Evolutionary conservation across 2,329 filamentous ascomycete species (phyloP), one percentile per base, ranked within the genome.

Genomic region (Aureobasidium sp.): DNA sequence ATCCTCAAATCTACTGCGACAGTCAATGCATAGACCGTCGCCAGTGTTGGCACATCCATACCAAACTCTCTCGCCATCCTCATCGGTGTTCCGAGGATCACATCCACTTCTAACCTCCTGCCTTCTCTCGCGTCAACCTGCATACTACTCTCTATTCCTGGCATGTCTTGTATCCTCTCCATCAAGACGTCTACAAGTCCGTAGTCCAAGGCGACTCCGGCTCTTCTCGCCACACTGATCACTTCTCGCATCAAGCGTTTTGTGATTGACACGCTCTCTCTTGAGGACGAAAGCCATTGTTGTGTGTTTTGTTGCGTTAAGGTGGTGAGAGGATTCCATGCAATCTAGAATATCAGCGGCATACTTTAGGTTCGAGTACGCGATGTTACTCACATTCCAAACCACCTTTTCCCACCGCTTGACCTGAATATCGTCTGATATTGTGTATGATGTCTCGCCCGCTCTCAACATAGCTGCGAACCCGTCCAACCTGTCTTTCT

Each of bases 341-440:
- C 78, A 2, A 78, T 82, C 67, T 56, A 2, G 1, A 24, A 4
- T 19, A 14, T 56, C n/a, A 56, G 52, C n/a, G 2, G 19, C 1
- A 31, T 33, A 9, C 39, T 5, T 19, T 2, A 17, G 8, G 1
- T 9, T 44, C 5, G 27, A 15, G 4, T 6, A 56, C 3, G n/a
- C 15, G 19, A 15, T 12, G 22, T 7, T 2, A 56, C 52, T 44
- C 29, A 56, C 52, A n/a, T 87, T 87, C 72, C 82, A 77, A 0
- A 85, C 74, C 0, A 86, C 76, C 70, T 87, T 87, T 60, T 78
- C 76, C 84, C 84, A 87, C 11, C 84, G 77, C 58, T 81, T 77
- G 0, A 77, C 67, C 65, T 86, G 82, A 6, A 87, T 75, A 64
- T 86, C 77, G 4, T 79, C 75, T 31, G 80, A 75, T 5, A 83